Percentiles rank a stretch among this genome's conserved stretches.
These are phyloP conservation scores for Ceratopteris richardii DNA, from an alignment of 75 land plant species.

Conservation along the genomic window DNA sequence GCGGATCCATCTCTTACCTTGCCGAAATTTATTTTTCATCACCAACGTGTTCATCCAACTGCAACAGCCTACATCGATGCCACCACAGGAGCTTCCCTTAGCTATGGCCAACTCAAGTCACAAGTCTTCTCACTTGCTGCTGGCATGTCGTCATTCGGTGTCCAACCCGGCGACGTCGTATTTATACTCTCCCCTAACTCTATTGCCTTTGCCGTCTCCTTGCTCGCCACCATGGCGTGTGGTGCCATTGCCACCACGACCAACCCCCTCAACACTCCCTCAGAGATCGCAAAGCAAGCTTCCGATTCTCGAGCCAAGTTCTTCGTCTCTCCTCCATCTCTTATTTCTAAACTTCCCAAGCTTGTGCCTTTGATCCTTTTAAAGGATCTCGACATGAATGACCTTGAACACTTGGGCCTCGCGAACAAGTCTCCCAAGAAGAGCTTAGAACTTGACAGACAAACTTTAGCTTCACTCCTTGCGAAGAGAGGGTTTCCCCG, in stretches of 20 bases:
- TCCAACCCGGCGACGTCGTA: conserved; percentile 35
- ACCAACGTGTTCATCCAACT: neutral
- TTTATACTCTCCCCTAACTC: conserved; percentile 33
- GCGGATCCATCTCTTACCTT: conserved; percentile 1
- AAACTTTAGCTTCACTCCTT: neutral
- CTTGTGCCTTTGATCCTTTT: conserved; percentile 10
- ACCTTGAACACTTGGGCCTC: neutral
- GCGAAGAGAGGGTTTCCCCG: neutral
- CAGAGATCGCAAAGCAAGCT: conserved; percentile 29
- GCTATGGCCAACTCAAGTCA: conserved; percentile 15
- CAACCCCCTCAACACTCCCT: conserved; percentile 31
- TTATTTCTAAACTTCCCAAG: conserved; percentile 13
- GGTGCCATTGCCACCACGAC: conserved; percentile 38
- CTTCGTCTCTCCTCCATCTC: conserved; percentile 16
- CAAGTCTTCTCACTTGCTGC: conserved; percentile 11
- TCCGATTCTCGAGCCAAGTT: conserved; percentile 16
- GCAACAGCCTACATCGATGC: conserved; percentile 31
- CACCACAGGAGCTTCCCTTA: conserved; percentile 10
- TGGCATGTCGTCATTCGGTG: conserved; percentile 16
- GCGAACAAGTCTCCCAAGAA: neutral
- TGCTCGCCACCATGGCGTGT: conserved; percentile 27
- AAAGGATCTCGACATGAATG: neutral
- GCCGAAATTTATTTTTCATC: conserved; percentile 12
- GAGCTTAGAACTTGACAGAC: neutral
- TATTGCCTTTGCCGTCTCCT: conserved; percentile 24